phyloP scores from a whole-genome alignment of 495 filamentous ascomycete genomes.

The Jackrogersella multiformis region DNA sequence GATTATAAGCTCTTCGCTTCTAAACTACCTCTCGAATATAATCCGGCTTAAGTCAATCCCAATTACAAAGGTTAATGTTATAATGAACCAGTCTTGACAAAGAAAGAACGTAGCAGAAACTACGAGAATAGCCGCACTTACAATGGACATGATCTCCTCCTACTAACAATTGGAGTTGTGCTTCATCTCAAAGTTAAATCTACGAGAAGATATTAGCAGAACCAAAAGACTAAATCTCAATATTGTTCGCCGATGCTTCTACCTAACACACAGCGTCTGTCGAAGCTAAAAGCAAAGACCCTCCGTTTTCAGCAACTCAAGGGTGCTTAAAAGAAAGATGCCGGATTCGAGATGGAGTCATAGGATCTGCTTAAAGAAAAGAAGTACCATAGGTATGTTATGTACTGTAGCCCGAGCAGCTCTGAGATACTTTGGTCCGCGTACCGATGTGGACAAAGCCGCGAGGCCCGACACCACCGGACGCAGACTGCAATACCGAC shows the following conservation, averaged over 20 bases:
- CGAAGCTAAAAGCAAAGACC: neutral
- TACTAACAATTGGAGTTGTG: neutral
- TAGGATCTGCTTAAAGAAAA: neutral
- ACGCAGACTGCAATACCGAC: constrained; percentile 9
- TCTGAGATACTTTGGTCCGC: neutral
- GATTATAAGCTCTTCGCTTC: too few relatives aligned
- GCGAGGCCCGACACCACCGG: constrained; percentile 7
- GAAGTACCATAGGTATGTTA: neutral
- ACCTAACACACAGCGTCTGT: neutral
- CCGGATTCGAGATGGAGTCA: constrained; percentile 17
- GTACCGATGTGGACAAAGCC: constrained; percentile 26
- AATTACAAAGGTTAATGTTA: too few relatives aligned
- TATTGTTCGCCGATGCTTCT: neutral
- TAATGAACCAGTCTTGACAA: too few relatives aligned
- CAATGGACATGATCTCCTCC: neutral
- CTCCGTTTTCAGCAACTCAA: constrained; percentile 26
- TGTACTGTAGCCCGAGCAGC: neutral
- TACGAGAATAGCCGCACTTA: neutral
- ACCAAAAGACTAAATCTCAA: too few relatives aligned
- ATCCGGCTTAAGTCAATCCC: too few relatives aligned
- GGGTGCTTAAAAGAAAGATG: constrained; percentile 6
- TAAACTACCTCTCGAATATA: too few relatives aligned
- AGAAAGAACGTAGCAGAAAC: neutral
- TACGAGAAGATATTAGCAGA: too few relatives aligned
- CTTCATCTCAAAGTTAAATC: too few relatives aligned